Evolutionary conservation across 2,329 filamentous ascomycete species (phyloP), one percentile per base, ranked within the genome.

Genomic region (Monosporascus sp.): DNA sequence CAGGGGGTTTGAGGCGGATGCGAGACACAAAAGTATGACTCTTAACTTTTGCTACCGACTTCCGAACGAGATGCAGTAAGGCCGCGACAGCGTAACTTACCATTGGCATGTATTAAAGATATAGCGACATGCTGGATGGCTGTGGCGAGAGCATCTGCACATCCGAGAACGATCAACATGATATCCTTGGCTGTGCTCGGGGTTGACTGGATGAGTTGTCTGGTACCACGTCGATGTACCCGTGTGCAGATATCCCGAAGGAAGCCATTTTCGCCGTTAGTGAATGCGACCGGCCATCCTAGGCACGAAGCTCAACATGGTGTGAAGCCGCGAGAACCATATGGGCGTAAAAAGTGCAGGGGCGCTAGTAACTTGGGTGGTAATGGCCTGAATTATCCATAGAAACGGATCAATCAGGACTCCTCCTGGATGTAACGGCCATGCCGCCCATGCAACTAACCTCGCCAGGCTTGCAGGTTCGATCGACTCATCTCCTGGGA

Each of bases 1-100:
- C 53, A 54, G 60, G 60, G 56, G 60, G 28, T 53, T 56, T 51
- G 56, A 55, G 57, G 54, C 54, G 60, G 56, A 61, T 57, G 58
- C 53, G 56, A 54, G 31, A 46, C 55, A 55, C 17, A 54, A 52
- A 51, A 51, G 43, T 55, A 50, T 53, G 48, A 56, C 43, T 59
- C 50, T 48, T 54, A 58, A 51, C 55, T 50, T 55, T 38, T 51
- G 51, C 54, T 56, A 52, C 53, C 56, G 7, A 31, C 3, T 7
- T 31, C 20, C 11, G 5, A 26, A 31, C 2, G 3, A 24, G 11
- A 26, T 45, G 22, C 5, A 46, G 15, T 17, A 22, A n/a, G 43
- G 31, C 14, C 11, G 31, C 31, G 31, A 14, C 11, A 35, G 31
- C 31, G 31, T 35, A 35, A 35, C 31, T 35, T 14, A 35, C 11